Conservation (phyloP, 306 rosid species). For the Spatholobus suberectus region DNA sequence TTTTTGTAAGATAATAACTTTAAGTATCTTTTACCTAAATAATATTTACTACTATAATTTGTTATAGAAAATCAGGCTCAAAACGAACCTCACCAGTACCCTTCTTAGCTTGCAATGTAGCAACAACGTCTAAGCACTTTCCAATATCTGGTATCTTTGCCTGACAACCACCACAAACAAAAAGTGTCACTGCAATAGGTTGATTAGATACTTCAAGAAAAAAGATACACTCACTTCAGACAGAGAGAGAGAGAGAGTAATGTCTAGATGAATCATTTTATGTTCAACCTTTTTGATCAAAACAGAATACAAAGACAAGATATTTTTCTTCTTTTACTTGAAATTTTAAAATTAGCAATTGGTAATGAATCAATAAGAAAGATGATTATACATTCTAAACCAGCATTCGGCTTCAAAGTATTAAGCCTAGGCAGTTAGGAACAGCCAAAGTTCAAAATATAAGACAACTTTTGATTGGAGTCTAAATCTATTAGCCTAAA, state of each 20-base stretch:
- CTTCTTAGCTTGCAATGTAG: slow-evolving; percentile 87
- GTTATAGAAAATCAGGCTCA: slow-evolving; percentile 16
- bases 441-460: background rate
- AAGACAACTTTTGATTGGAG: background rate
- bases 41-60: background rate
- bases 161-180: slow-evolving; percentile 56
- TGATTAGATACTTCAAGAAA: background rate
- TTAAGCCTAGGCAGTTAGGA: background rate
- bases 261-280: slow-evolving; percentile 23
- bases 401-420: background rate
- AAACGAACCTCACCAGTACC: slow-evolving; percentile 97
- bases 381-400: background rate
- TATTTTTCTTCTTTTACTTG: background rate
- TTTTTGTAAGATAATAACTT: background rate
- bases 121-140: slow-evolving; percentile 88
- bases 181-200: slow-evolving; percentile 10
- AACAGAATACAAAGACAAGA: background rate
- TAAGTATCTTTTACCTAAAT: slow-evolving; percentile 21
- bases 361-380: background rate
- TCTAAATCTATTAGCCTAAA: slow-evolving; percentile 11
- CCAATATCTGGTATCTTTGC: slow-evolving; percentile 97
- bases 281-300: background rate
- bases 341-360: background rate
- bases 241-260: background rate
- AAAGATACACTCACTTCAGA: background rate